Conservation (phyloP, 75 land plant genomes). For the Picea sitchensis region DNA sequence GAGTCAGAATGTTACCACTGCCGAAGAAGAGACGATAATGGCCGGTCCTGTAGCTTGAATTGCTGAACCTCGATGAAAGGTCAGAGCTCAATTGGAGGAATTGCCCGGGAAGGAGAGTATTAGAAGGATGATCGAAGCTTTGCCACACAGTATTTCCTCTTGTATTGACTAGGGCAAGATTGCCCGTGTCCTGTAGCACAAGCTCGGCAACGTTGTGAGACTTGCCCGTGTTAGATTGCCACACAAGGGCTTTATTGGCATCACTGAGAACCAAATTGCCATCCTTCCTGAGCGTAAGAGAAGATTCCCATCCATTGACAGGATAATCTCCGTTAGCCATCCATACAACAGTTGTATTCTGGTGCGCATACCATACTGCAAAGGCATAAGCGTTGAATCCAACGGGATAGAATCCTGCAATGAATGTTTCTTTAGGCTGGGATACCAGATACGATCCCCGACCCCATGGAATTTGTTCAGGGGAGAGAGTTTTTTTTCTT, state of each 20-base stretch:
- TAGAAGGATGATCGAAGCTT: conserved; percentile 61
- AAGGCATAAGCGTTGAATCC: conserved; percentile 13
- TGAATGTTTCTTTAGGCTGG: conserved; percentile 11
- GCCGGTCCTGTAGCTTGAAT: too few species aligned
- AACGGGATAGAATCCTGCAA: conserved; percentile 29
- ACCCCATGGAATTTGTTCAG: too few species aligned
- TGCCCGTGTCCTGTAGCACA: conserved; percentile 39
- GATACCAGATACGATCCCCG: too few species aligned
- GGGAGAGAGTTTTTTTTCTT: too few species aligned
- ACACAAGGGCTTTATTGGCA: conserved; percentile 25
- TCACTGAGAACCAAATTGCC: conserved; percentile 34
- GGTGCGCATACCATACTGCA: conserved; percentile 39
- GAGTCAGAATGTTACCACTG: too few species aligned
- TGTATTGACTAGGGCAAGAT: conserved; percentile 34
- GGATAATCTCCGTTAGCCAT: too few species aligned
- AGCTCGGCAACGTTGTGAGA: not conserved
- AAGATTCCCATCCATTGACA: too few species aligned
- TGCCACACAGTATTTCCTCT: conserved; percentile 40
- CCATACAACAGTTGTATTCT: too few species aligned
- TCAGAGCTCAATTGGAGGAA: conserved; percentile 12
- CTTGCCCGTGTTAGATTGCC: conserved; percentile 24
- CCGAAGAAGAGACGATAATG: too few species aligned
- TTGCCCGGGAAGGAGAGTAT: conserved; percentile 41
- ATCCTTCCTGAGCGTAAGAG: conserved; percentile 12
- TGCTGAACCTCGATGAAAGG: too few species aligned